phyloP scores from a whole-genome alignment of 2,329 filamentous ascomycete genomes.

The Phyllosticta capitalensis region DNA sequence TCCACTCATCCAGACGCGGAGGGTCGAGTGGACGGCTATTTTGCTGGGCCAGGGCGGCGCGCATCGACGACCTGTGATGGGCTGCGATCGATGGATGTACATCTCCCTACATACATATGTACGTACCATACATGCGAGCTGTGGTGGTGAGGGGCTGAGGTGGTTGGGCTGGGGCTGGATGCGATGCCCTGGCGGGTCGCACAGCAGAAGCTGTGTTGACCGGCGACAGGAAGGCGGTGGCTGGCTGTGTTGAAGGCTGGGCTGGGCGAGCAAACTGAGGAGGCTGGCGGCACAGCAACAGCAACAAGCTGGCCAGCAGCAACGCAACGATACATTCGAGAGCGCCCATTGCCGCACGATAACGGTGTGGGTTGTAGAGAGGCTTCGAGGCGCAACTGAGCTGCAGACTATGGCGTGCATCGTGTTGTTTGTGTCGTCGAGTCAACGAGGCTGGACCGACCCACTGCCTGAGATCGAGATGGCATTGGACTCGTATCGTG shows the following conservation, averaged over 20 bases:
- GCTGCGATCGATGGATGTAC: not conserved
- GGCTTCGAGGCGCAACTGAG: not conserved
- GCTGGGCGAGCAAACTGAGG: not conserved
- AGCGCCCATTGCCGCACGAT: not conserved
- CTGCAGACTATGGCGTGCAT: not conserved
- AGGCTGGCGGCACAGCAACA: not conserved
- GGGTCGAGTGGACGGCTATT: too few species aligned
- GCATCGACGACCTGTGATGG: not conserved
- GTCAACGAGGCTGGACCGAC: not conserved
- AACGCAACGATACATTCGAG: not conserved
- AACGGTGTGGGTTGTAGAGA: not conserved
- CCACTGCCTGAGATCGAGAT: not conserved
- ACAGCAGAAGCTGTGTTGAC: not conserved
- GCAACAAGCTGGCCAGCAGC: not conserved
- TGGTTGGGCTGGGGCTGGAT: not conserved
- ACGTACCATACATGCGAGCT: not conserved
- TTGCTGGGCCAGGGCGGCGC: not conserved
- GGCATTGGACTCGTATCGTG: not conserved
- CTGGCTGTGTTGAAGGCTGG: not conserved
- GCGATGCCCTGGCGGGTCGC: not conserved
- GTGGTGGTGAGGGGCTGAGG: not conserved
- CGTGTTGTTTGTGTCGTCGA: not conserved
- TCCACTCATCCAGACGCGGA: too few species aligned
- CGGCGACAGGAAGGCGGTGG: not conserved
- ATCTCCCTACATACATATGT: not conserved